These are phyloP conservation scores for Epichloe coenophiala DNA, from an alignment of 2,329 filamentous ascomycete genomes.

Conservation along the genomic window DNA sequence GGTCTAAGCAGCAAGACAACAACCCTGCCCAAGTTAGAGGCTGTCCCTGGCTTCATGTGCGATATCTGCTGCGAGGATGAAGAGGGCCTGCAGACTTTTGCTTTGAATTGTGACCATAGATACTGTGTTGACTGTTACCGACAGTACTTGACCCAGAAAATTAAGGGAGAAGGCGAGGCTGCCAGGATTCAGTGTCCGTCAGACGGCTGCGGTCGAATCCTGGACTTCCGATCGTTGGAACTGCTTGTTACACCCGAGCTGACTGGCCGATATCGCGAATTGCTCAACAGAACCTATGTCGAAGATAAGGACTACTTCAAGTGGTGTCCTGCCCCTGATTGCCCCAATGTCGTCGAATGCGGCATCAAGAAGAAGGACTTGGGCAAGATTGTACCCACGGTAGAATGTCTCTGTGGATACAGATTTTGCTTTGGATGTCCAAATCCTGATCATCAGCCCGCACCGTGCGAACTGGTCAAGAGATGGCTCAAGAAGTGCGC, in stretches of 20 bases:
- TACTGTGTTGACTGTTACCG: conserved; percentile 89
- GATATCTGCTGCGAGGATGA: conserved; percentile 95
- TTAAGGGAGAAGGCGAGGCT: conserved; percentile 87
- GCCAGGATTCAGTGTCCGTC: conserved; percentile 88
- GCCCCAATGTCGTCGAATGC: conserved; percentile 84
- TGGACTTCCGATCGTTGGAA: conserved; percentile 79
- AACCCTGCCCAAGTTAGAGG: conserved; percentile 52
- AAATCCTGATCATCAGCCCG: conserved; percentile 79
- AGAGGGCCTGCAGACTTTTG: conserved; percentile 64
- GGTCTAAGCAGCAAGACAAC: conserved; percentile 58
- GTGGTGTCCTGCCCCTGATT: conserved; percentile 98
- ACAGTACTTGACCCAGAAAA: conserved; percentile 86
- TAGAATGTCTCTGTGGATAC: conserved; percentile 71
- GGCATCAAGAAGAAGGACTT: conserved; percentile 78
- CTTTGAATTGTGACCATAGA: conserved; percentile 87
- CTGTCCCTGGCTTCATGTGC: conserved; percentile 67
- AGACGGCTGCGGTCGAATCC: conserved; percentile 74
- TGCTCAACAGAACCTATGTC: conserved; percentile 88
- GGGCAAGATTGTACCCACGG: conserved; percentile 73
- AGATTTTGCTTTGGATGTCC: conserved; percentile 94
- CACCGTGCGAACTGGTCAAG: conserved; percentile 83
- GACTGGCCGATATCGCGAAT: conserved; percentile 57
- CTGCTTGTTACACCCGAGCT: conserved; percentile 52
- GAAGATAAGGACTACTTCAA: conserved; percentile 93
- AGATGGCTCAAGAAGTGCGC: conserved; percentile 97